Base-by-base conservation (phyloP, 352 stramenopile genomes). In the Pelagophyceae sp. region DNA sequence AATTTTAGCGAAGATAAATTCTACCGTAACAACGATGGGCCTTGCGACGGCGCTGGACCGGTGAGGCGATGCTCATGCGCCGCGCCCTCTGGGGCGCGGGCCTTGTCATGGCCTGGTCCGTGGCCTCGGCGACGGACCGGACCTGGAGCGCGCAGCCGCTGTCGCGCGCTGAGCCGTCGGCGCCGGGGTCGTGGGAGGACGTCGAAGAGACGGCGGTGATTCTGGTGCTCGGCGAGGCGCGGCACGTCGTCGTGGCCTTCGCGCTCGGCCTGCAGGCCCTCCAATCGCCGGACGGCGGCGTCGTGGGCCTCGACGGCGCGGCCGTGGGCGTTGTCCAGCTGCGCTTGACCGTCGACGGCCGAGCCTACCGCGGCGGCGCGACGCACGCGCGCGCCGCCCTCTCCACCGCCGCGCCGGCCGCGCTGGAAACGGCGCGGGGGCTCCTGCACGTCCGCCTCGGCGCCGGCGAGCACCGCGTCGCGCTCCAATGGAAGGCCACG, bases 401-500 rank as follows among this genome's bases (percentile, higher is more conserved):
- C 5, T 1, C 35, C 29, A 1, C 67, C 23, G 0, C 2, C 5
- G 58, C 2, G 15, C 17, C 67, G 33, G 11, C 38, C 15, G 33
- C 27, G 3, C 23, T 31, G 35, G 67, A 19, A 2, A 58, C 27
- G 33, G 6, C 33, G 33, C 17, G 5, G 15, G 17, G 67, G 11
- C 5, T 60, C 11, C 5, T 74, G 6, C 19, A 25, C 15, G 15
- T 74, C 3, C 27, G 11, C 6, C 67, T 74, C 19, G 15, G 35
- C 23, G 27, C 20, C 11, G 38, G 38, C 67, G 67, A 6, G 0
- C 67, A 74, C 38, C 29, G 11, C 38, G 67, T 74, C 11, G 20
- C 35, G 1, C 35, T 74, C 67, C 15, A 74, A 37, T 74, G 67
- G 67, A 67, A 67, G 58, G 5, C 11, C 11, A 35, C 58, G 58